phyloP scores from a whole-genome alignment of 2,329 filamentous ascomycete species.

The Monosporascus sp. region DNA sequence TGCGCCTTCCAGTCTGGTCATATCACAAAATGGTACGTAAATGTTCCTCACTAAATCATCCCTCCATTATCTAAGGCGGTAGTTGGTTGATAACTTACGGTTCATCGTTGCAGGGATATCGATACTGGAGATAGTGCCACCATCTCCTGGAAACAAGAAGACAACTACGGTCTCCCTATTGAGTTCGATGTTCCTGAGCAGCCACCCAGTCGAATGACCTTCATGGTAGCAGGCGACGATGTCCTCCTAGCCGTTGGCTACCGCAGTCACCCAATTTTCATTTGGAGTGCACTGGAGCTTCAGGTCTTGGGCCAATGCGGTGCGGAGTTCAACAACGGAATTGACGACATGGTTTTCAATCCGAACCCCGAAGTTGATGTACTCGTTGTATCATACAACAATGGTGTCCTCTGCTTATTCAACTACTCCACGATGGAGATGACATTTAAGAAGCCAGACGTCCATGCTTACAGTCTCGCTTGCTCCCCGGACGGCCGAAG shows the following conservation, averaged over 20 bases:
- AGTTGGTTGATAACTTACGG: too few relatives aligned
- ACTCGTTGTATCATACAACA: constrained; percentile 17
- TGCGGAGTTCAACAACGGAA: constrained; percentile 12
- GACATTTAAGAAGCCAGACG: constrained; percentile 4
- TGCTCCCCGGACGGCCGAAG: constrained; percentile 21
- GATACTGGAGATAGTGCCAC: neutral
- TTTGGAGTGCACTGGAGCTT: constrained; percentile 18
- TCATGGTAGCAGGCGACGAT: constrained; percentile 6
- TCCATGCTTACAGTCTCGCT: constrained; percentile 20
- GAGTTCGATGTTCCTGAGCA: constrained; percentile 5
- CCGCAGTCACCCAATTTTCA: constrained; percentile 13
- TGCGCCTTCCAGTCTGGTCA: too few relatives aligned
- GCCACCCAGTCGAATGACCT: constrained; percentile 9
- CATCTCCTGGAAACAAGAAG: constrained; percentile 2
- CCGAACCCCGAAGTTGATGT: constrained; percentile 19
- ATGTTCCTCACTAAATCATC: neutral
- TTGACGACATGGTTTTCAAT: constrained; percentile 23
- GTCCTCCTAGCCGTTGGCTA: constrained; percentile 20
- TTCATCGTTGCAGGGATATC: constrained; percentile 1
- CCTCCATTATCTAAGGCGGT: too few relatives aligned
- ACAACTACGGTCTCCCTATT: too few relatives aligned
- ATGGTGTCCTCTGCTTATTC: constrained; percentile 23
- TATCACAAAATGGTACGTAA: constrained; percentile 13
- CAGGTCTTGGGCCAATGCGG: constrained; percentile 12
- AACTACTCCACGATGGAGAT: constrained; percentile 18